These are phyloP conservation scores for Farysia itapuensis DNA, from an alignment of 1,284 basidiomycete genomes.

Conservation along the genomic window DNA sequence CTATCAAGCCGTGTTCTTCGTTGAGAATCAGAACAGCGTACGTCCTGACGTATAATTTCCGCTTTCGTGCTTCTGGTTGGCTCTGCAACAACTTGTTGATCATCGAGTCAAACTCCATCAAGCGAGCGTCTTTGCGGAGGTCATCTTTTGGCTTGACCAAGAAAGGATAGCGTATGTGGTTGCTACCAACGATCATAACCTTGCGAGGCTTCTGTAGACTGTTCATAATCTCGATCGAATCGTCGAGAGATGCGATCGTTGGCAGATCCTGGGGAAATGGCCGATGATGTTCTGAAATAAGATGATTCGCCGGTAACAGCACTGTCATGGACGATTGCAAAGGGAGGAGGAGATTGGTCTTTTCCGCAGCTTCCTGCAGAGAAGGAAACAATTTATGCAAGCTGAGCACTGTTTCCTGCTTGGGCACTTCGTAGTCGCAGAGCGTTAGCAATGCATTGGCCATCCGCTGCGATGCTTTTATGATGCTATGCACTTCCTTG, in stretches of 20 bases:
- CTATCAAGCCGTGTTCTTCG: slow-evolving; percentile 94
- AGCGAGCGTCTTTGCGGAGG: slow-evolving; percentile 89
- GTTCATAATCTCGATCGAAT: slow-evolving; percentile 87
- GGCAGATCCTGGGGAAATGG: slow-evolving; percentile 81
- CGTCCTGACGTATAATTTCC: slow-evolving; percentile 63
- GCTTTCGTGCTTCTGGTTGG: slow-evolving; percentile 77
- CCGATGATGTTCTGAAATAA: slow-evolving; percentile 68
- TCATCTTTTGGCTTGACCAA: slow-evolving; percentile 98
- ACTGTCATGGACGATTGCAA: slow-evolving; percentile 90
- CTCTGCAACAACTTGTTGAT: slow-evolving; percentile 96
- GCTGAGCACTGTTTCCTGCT: slow-evolving; percentile 35
- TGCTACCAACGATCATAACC: slow-evolving; percentile 78
- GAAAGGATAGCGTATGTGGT: slow-evolving; percentile 86
- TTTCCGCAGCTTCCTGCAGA: slow-evolving; percentile 31
- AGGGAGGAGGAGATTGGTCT: slow-evolving; percentile 66
- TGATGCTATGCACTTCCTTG: slow-evolving; percentile 38
- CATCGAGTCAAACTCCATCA: slow-evolving; percentile 98
- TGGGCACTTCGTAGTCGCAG: slow-evolving; percentile 47
- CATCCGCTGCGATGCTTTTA: slow-evolving; percentile 45
- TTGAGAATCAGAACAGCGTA: slow-evolving; percentile 96
- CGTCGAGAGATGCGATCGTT: slow-evolving; percentile 69
- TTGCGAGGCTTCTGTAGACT: slow-evolving; percentile 92
- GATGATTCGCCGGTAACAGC: slow-evolving; percentile 66
- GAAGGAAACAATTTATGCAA: slow-evolving; percentile 45
- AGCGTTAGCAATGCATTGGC: slow-evolving; percentile 54